phyloP scores from a whole-genome alignment of 1,284 basidiomycete genomes.

The Neonothopanus nambi region DNA sequence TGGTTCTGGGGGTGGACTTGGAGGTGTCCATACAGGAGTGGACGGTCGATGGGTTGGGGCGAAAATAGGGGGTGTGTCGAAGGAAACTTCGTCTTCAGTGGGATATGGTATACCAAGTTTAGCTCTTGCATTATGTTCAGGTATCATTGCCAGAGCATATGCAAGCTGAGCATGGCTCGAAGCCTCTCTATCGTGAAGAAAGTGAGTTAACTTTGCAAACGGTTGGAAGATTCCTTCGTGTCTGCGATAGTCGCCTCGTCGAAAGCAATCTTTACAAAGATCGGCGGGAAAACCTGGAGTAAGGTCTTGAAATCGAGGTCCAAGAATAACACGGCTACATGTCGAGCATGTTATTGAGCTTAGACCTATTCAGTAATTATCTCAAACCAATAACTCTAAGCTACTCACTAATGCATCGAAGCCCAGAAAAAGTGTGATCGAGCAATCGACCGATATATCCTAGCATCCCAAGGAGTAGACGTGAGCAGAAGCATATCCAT shows the following conservation, averaged over 20 bases:
- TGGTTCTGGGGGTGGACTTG: background rate
- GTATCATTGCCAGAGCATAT: too few species aligned
- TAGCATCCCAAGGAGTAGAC: conserved; percentile 2
- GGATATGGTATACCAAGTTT: background rate
- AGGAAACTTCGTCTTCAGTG: background rate
- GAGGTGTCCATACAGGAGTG: background rate
- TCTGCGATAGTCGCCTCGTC: background rate
- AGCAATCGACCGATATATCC: conserved; percentile 5
- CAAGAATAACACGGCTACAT: conserved; percentile 1
- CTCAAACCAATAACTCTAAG: background rate
- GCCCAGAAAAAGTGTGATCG: conserved; percentile 2
- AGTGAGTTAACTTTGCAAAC: background rate
- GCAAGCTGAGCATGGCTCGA: too few species aligned
- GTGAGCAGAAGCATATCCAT: background rate
- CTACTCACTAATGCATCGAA: conserved; percentile 4
- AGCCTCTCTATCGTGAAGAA: background rate
- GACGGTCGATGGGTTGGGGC: background rate
- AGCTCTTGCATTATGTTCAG: too few species aligned
- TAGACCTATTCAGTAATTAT: background rate
- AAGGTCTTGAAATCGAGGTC: background rate
- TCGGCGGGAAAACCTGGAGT: background rate
- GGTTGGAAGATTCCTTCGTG: background rate
- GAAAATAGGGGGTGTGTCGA: background rate
- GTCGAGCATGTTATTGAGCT: background rate
- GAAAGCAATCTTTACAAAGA: background rate